Evolutionary conservation across 2,329 filamentous ascomycete species (phyloP), one percentile per base, ranked within the genome.

Genomic region (Monosporascus sp.): DNA sequence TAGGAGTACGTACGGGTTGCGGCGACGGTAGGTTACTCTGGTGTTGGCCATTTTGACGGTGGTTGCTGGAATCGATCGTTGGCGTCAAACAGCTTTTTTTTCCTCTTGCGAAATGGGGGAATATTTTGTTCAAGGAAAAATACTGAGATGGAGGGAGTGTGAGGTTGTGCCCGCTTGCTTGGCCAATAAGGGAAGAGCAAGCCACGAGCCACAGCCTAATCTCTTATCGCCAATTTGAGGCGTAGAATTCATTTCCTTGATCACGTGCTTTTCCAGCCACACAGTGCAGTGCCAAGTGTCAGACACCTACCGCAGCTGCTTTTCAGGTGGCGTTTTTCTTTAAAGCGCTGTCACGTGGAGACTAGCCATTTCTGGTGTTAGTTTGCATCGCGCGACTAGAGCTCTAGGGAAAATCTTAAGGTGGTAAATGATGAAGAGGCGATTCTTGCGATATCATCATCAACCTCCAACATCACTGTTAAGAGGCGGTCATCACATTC

Each of bases 21-120:
- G 85, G 74, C 87, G 85, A 78, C 87, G 85, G 82, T 88, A 84
- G 70, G 79, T 82, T 66, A 83, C 79, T 74, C 81, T 72, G 70
- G 80, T 75, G 73, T 77, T 72, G 65, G 75, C 72, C 81, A 84
- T 84, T 75, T 72, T 81, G 75, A 71, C 75, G 60, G 68, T 64
- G 58, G 62, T 62, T 62, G 53, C 51, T 60, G 56, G 47, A 53
- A 60, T 51, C 36, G 50, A 38, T 61, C 58, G 53, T 61, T 61
- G 58, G 52, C 56, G 60, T 54, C 55, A 37, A 54, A 60, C 59
- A 62, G 65, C 60, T 63, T 65, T 60, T 63, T 65, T 60, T 59
- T 61, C 56, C 56, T 58, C 53, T 59, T 56, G 56, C 24, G 49
- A 34, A 51, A 50, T 47, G 56, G 59, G 59, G 58, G 58, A 62